These are phyloP conservation scores for Yarrowia sp. DNA, from an alignment of 805 yeast genomes.

Conservation along the genomic window DNA sequence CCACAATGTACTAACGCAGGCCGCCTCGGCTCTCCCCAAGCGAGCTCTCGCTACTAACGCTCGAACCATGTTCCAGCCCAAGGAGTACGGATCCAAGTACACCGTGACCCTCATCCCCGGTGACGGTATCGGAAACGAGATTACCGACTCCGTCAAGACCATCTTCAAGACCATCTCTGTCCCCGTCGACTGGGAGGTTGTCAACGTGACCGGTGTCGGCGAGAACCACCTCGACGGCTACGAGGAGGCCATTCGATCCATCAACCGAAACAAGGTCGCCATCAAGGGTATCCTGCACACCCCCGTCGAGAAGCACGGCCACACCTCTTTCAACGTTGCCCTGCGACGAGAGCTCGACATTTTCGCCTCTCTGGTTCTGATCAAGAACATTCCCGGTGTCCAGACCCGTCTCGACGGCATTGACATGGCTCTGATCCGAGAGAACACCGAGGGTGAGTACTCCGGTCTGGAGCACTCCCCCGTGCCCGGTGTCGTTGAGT, in stretches of 20 bases:
- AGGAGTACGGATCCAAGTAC: slow-evolving; percentile 93
- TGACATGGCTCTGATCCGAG: slow-evolving; percentile 95
- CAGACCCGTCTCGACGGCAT: slow-evolving; percentile 86
- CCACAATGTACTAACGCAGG: slow-evolving; percentile 24
- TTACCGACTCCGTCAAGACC: slow-evolving; percentile 89
- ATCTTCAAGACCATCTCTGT: slow-evolving; percentile 86
- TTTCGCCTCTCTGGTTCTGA: slow-evolving; percentile 92
- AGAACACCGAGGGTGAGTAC: slow-evolving; percentile 99
- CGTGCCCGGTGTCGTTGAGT: slow-evolving; percentile 97
- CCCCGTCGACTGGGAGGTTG: slow-evolving; percentile 91
- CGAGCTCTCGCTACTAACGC: slow-evolving; percentile 38
- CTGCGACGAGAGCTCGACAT: slow-evolving; percentile 95
- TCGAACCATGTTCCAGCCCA: slow-evolving; percentile 69
- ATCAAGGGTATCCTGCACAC: slow-evolving; percentile 95
- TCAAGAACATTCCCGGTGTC: slow-evolving; percentile 94
- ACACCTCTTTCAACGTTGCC: slow-evolving; percentile 91
- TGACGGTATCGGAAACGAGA: slow-evolving; percentile 97
- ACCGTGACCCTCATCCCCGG: slow-evolving; percentile 94
- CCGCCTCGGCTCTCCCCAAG: slow-evolving; percentile 38
- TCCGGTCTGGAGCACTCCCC: slow-evolving; percentile 98
- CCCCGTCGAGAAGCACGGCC: slow-evolving; percentile 77
- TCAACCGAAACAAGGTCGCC: slow-evolving; percentile 96
- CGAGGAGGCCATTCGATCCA: slow-evolving; percentile 83
- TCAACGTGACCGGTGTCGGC: slow-evolving; percentile 64
- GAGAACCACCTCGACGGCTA: slow-evolving; percentile 53